Evolutionary conservation across 2,329 filamentous ascomycete species (phyloP), one percentile per base, ranked within the genome.

Genomic region (Trichophyton schoenleinii): DNA sequence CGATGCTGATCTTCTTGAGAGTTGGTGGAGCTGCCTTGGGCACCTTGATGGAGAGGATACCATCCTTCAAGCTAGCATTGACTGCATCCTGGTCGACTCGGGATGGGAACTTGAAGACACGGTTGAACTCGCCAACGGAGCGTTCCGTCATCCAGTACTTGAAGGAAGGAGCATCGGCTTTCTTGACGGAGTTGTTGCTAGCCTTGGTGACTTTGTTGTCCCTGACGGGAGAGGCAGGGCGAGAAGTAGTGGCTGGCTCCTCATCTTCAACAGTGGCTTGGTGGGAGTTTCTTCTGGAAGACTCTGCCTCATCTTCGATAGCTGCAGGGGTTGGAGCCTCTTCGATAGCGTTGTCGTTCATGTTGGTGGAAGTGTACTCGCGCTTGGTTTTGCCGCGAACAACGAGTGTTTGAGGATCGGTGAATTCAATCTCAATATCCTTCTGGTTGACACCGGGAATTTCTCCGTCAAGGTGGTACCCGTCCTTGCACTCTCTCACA

Each of bases 91-190:
- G 81, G 65, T 85, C 78, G 31, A 85, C 78, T 20, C 79, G 73
- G 0, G 74, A 72, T 1, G 82, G 78, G 73, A 85, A 85, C 59
- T 72, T 76, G 70, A 85, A 85, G 4, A 73, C 74, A 61, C 82
- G 77, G 61, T 81, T 77, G 72, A 85, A 85, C 42, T 80, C 76
- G 60, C 82, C 82, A 38, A 82, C 72, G 0, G 77, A 79, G 64
- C 82, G 80, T 70, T 85, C 82, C 57, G 75, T 78, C 52, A 81
- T 74, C 81, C 81, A 84, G 72, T 81, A 84, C 66, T 77, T 67
- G 58, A 48, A 63, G 20, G n/a, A 48, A 22, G 61, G 61, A n/a
- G 58, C 31, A n/a, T 59, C 38, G 7, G 72, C 65, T 20, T 70
- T 66, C 31, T 68, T 65, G 11, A 65, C 61, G n/a, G 63, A 66